These are phyloP conservation scores for Ophiostoma pallidulum DNA, from an alignment of 2,329 filamentous ascomycete genomes.

Conservation along the genomic window DNA sequence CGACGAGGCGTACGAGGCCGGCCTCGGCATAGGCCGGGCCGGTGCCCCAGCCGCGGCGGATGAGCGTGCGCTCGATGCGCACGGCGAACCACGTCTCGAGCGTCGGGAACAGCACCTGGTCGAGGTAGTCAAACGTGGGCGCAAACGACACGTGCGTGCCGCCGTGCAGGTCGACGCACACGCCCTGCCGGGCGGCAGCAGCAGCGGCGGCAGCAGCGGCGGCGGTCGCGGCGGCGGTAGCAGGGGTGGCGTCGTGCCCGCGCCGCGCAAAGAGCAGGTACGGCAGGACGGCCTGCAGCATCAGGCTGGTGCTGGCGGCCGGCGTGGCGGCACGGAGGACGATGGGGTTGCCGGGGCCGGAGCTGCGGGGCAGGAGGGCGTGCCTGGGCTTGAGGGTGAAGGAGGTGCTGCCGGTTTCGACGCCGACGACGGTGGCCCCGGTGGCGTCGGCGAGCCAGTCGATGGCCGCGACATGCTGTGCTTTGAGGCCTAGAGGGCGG, in stretches of 20 bases:
- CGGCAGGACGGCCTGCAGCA: constrained; percentile 52
- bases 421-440: constrained; percentile 39
- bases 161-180: constrained; percentile 43
- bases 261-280: constrained; percentile 46
- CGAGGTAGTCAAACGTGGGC: constrained; percentile 51
- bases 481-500: constrained; percentile 42
- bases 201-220: neutral
- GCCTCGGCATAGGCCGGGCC: constrained; percentile 27
- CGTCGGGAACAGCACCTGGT: constrained; percentile 49
- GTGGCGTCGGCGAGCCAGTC: constrained; percentile 44
- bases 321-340: constrained; percentile 32
- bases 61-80: constrained; percentile 34
- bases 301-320: constrained; percentile 46
- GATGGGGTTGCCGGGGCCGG: constrained; percentile 21
- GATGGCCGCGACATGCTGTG: constrained; percentile 50
- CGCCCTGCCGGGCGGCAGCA: constrained; percentile 32
- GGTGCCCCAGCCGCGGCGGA: constrained; percentile 41
- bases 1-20: constrained; percentile 37
- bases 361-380: neutral
- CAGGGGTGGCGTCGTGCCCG: too few species aligned
- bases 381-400: constrained; percentile 36
- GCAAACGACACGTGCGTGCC: constrained; percentile 52
- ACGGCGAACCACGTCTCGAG: constrained; percentile 43
- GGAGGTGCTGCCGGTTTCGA: constrained; percentile 40
- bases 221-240: neutral